Conservation (phyloP, 495 filamentous ascomycete species). For the Penicillium paradoxum region DNA sequence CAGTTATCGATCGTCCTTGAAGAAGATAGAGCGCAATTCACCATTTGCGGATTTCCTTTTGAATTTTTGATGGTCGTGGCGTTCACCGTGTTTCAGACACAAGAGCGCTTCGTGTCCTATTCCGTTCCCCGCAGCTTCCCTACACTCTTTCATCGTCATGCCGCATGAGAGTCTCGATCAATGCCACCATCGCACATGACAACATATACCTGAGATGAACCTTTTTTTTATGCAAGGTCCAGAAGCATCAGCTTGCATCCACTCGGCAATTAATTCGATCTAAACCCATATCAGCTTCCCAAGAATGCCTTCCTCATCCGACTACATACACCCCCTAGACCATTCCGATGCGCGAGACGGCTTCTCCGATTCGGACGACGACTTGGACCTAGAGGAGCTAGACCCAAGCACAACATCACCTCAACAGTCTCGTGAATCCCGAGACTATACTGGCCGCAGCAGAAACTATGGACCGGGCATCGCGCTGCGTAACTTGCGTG, state of each 20-base stretch:
- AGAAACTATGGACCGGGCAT: constrained; percentile 55
- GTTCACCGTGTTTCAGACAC: not conserved
- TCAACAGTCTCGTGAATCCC: constrained; percentile 35
- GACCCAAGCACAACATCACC: constrained; percentile 50
- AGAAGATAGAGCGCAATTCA: not conserved
- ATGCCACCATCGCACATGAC: constrained; percentile 17
- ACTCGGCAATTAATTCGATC: constrained; percentile 6
- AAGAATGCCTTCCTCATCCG: constrained; percentile 38
- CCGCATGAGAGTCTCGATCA: constrained; percentile 9
- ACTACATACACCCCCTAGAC: constrained; percentile 36
- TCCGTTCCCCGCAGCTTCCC: constrained; percentile 6
- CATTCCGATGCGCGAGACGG: constrained; percentile 28
- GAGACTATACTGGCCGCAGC: constrained; percentile 36
- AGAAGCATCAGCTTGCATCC: constrained; percentile 1
- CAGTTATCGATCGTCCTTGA: constrained; percentile 8
- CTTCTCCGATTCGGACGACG: constrained; percentile 46
- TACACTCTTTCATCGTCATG: constrained; percentile 12
- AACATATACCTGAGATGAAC: constrained; percentile 21
- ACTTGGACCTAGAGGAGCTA: constrained; percentile 67
- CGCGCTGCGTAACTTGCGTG: constrained; percentile 65
- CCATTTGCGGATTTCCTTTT: not conserved
- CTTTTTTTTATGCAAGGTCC: constrained; percentile 11
- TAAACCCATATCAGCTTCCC: not conserved
- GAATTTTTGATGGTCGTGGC: not conserved
- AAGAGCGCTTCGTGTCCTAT: not conserved